Evolutionary conservation across 2,329 filamentous ascomycete species (phyloP).

Genomic region (Diaporthe ilicicola): DNA sequence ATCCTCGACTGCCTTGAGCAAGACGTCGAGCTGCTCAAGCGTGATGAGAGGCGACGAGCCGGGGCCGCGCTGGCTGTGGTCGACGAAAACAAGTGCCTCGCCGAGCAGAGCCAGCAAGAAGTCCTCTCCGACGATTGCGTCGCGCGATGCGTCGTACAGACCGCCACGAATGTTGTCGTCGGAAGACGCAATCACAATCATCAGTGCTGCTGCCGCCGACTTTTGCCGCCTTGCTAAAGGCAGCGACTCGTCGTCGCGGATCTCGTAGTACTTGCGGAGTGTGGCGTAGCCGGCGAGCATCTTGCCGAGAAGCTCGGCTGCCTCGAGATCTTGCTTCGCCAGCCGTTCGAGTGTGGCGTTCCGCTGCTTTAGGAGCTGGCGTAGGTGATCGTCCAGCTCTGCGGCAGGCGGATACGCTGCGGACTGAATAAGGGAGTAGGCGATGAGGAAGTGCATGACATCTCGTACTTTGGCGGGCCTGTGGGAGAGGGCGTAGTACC

Average conservation of each 20-base stretch:
- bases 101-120: conserved; percentile 81
- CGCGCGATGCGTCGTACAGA: conserved; percentile 81
- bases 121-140: conserved; percentile 88
- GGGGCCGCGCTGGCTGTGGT: conserved; percentile 50
- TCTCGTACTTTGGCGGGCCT: conserved; percentile 81
- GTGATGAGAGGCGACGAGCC: conserved; percentile 61
- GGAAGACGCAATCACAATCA: conserved; percentile 85
- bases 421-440: conserved; percentile 86
- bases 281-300: conserved; percentile 94
- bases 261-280: conserved; percentile 86
- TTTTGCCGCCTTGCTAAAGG: conserved; percentile 71
- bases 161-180: conserved; percentile 92
- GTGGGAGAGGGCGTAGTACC: conserved; percentile 91
- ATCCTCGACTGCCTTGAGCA: conserved; percentile 83
- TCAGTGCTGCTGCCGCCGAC: conserved; percentile 77
- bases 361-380: conserved; percentile 74
- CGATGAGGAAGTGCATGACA: conserved; percentile 86
- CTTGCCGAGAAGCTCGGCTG: conserved; percentile 82
- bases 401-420: conserved; percentile 76
- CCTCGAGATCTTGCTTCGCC: conserved; percentile 79
- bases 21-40: conserved; percentile 75
- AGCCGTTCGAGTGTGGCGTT: conserved; percentile 76
- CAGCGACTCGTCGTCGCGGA: conserved; percentile 69
- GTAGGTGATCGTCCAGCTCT: conserved; percentile 78
- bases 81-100: conserved; percentile 80